Percentiles rank a stretch among this genome's conserved stretches.
Evolutionary conservation across 2,329 filamentous ascomycete species (phyloP).

Genomic region (Botrytis galanthina): DNA sequence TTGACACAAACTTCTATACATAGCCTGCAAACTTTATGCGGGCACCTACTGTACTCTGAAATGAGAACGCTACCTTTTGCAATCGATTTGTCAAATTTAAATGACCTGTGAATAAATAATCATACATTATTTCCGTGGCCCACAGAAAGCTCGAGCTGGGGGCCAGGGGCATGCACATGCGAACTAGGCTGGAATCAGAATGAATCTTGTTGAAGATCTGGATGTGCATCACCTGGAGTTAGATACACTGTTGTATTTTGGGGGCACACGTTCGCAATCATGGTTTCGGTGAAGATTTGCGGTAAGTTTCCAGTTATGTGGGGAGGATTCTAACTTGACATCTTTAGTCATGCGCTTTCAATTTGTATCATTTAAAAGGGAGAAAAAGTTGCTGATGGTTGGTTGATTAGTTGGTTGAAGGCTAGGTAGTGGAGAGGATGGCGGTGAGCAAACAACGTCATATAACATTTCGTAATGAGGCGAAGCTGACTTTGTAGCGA

Average conservation of each 20-base stretch:
- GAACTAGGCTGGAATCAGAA: constrained; percentile 4
- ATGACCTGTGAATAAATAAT: not conserved
- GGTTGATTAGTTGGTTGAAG: too few species aligned
- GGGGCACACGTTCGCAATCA: not conserved
- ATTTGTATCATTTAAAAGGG: not conserved
- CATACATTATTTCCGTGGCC: not conserved
- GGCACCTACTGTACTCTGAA: not conserved
- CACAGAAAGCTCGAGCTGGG: not conserved
- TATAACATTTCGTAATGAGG: not conserved
- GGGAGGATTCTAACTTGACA: not conserved
- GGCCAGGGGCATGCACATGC: constrained; percentile 1
- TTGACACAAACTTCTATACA: not conserved
- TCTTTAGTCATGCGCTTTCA: not conserved
- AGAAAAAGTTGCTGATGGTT: not conserved
- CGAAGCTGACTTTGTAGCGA: not conserved
- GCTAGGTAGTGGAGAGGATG: not conserved
- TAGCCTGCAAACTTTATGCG: not conserved
- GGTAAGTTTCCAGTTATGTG: not conserved
- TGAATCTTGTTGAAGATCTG: constrained; percentile 2
- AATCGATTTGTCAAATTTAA: not conserved
- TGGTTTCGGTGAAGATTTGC: not conserved
- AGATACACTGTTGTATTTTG: not conserved
- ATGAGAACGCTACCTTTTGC: not conserved
- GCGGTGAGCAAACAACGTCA: not conserved
- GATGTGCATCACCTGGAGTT: not conserved